Evolutionary conservation across 176 grass and related monocot species (phyloP).

Genomic region (Puccinellia tenuiflora): DNA sequence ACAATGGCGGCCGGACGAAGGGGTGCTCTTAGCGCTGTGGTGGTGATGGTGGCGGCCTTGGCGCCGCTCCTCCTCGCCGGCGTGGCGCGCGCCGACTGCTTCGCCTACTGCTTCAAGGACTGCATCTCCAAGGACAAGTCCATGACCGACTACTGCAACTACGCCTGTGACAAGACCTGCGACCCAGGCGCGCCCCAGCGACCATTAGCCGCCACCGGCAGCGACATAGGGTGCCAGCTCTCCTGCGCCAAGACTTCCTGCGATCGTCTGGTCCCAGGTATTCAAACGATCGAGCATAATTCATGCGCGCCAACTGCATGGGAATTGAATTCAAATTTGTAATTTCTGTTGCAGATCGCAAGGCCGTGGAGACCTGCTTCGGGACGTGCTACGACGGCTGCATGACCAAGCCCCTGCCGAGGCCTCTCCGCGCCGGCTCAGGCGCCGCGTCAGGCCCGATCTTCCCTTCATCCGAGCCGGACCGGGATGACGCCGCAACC

Average conservation of each 20-base stretch:
- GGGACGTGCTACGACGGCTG: constrained; percentile 30
- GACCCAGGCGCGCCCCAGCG: not conserved
- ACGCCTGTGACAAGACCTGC: constrained; percentile 62
- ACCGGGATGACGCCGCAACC: not conserved
- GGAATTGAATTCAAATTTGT: not conserved
- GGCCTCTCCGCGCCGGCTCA: constrained; percentile 28
- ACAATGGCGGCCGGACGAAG: too few relatives aligned
- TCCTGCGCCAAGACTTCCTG: constrained; percentile 20
- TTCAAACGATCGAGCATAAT: not conserved
- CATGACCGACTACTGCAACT: constrained; percentile 51
- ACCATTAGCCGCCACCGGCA: not conserved
- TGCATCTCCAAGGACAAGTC: constrained; percentile 35
- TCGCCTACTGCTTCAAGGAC: constrained; percentile 42
- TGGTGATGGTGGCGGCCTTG: not conserved
- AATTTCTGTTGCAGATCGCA: constrained; percentile 13
- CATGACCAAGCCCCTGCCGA: not conserved
- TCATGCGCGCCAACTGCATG: not conserved
- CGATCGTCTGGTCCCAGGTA: not conserved
- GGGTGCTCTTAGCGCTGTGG: not conserved
- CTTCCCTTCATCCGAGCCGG: not conserved
- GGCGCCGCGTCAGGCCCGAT: not conserved
- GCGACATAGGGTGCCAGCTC: not conserved
- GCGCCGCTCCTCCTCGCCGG: not conserved
- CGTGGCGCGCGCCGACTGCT: constrained; percentile 32
- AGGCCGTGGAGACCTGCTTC: constrained; percentile 16